Base-by-base conservation (phyloP, 2,329 filamentous ascomycete species). In the Colletotrichum gloeosporioides region DNA sequence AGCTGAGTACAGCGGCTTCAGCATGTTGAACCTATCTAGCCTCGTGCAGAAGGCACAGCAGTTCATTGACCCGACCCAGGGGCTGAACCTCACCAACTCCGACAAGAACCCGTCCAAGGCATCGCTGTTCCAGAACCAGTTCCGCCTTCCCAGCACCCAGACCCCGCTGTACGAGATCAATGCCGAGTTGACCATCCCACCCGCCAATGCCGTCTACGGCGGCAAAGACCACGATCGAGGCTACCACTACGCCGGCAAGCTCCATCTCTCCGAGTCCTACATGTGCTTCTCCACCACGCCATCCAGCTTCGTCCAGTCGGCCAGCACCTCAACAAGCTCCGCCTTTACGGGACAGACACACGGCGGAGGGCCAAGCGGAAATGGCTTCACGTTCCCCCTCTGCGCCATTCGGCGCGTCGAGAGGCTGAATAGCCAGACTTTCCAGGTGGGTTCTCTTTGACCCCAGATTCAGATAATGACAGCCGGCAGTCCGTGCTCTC, bases 231-330 rank as follows among this genome's bases (percentile, higher is more conserved):
- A 91, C 71, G 92, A 93, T 75, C 90, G 92, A 80, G 95, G 95
- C 79, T 98, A 94, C 86, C 95, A 96, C 83, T 99, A 99, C 87
- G 93, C 93, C 29, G 97, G 97, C 67, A 96, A 96, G 85, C 91
- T 99, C 69, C 96, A 99, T 84, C 88, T 99, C 78, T 98, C 96
- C 84, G 96, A 99, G 87, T 92, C 95, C 80, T 99, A 95, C 86
- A 92, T 99, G 80, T 99, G 96, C 89, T 99, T 99, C 88, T 98
- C 96, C 1, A 98, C 97, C 9, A 95, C 97, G 69, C 93, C 95
- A 18, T 95, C 95, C 12, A 98, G 95, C 87, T 98, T 98, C 85
- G 85, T 95, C 57, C 93, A 93, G 78, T 93, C 94, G 1, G 94
- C 96, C 18, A 98, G 93, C 84, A 92, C 94, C 25, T 93, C 92